These are phyloP conservation scores for Salvia miltiorrhiza DNA, from an alignment of 257 asterid species.

Conservation along the genomic window DNA sequence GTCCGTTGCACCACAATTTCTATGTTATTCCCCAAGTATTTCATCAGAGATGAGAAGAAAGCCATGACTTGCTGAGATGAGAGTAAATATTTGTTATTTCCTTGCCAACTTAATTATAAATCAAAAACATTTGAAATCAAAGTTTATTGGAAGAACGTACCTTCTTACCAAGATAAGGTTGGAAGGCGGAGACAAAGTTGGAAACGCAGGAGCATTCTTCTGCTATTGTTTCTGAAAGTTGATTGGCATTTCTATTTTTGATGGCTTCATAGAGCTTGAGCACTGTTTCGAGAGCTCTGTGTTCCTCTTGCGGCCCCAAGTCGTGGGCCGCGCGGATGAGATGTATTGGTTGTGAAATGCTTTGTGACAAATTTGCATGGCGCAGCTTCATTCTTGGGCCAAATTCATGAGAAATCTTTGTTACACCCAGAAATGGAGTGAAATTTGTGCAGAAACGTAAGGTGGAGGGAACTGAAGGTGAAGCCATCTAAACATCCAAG, in stretches of 20 bases:
- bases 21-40: conserved; percentile 43
- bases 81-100: neutral
- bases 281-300: conserved; percentile 55
- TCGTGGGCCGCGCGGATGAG: conserved; percentile 8
- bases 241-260: conserved; percentile 36
- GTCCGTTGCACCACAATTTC: conserved; percentile 58
- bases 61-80: conserved; percentile 58
- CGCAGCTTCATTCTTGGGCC: neutral
- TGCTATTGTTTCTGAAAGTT: conserved; percentile 55
- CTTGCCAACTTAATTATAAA: neutral
- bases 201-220: conserved; percentile 73
- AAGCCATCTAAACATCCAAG: conserved; percentile 15
- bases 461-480: conserved; percentile 11
- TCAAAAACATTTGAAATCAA: neutral
- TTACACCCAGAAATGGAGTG: neutral
- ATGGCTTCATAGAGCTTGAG: conserved; percentile 59
- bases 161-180: conserved; percentile 67
- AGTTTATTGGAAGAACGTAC: conserved; percentile 21
- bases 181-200: conserved; percentile 44
- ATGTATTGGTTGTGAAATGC: neutral
- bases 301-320: conserved; percentile 24
- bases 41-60: conserved; percentile 52
- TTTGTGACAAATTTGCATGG: neutral
- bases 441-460: conserved; percentile 15
- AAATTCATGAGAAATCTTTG: neutral